Conservation (phyloP, 208 protist species). For the Crithidia thermophila region DNA sequence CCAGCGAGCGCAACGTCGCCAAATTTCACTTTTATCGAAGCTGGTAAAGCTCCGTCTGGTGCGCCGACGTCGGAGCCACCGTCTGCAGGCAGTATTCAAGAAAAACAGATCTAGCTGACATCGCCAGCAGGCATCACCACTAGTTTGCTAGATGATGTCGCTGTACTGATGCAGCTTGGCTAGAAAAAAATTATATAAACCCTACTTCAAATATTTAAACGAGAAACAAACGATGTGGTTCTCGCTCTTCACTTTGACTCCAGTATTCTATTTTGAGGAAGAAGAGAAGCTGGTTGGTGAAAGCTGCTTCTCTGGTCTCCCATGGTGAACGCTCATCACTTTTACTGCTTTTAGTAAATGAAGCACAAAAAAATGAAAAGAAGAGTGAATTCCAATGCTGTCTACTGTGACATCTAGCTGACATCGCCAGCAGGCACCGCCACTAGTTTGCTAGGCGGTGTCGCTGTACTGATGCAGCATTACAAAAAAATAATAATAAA, state of each 20-base stretch:
- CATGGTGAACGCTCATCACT: no score
- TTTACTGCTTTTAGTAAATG: no score
- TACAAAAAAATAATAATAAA: no score
- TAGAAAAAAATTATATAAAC: no score
- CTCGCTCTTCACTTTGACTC: conserved; percentile 45
- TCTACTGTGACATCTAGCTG: conserved; percentile 19
- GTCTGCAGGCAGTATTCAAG: no score
- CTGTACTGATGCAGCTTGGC: conserved; percentile 40
- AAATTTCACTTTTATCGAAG: no score
- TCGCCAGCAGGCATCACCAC: conserved; percentile 31
- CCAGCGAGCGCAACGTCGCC: no score
- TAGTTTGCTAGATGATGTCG: conserved; percentile 7
- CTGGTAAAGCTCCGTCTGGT: no score
- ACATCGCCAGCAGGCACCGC: conserved; percentile 45
- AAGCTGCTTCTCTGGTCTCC: conserved; percentile 22
- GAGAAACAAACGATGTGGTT: neutral
- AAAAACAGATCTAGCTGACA: conserved; percentile 25
- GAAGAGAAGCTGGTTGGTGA: conserved; percentile 41
- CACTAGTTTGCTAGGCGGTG: conserved; percentile 25
- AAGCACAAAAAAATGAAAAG: neutral
- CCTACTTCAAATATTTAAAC: no score
- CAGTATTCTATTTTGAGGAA: conserved; percentile 23
- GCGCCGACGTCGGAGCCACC: no score
- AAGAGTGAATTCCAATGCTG: neutral
- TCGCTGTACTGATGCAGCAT: conserved; percentile 40